Evolutionary conservation across 257 asterid species (phyloP), one percentile per base, ranked within the genome.

Genomic region (Solanum clarkiae): DNA sequence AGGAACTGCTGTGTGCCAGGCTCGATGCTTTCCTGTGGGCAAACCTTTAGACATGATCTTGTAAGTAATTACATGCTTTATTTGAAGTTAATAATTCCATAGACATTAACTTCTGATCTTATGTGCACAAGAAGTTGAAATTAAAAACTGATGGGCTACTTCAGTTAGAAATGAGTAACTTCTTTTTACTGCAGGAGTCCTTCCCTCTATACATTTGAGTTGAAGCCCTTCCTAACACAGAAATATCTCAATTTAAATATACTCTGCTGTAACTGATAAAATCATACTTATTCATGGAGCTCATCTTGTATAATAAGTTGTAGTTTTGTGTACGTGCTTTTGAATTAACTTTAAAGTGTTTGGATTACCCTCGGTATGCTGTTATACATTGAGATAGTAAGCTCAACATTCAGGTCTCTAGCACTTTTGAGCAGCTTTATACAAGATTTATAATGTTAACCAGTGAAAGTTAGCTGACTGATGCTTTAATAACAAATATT

Each of bases 21-120:
- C 97, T 86, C 98, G 99, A 82, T 94, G 99, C 92, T 96, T 96
- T 86, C 99, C 98, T 47, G 99, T 96, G 88, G 99, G 98, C 84
- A 93, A 93, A 91, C 91, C 91, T 80, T 90, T 95, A 62, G 99
- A 93, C 70, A 89, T 94, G 91, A 83, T 84, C 84, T 88, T 96
- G 99, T 96, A 94, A 93, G 99, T 93, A 75, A 60, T 82, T 45
- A 15, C 87, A 7, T 53, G 51, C 85, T 57, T 47, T 55, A 79
- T 18, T 65, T 10, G 20, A 45, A 72, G 83, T 79, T 53, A 53
- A 79, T 79, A 5, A 10, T 53, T 53, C 47, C 26, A 10, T 53
- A 29, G 82, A 24, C 26, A 12, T 51, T 74, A 53, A 51, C 29
- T 77, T 77, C 63, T 77, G 65, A 79, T 32, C 66, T 53, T 53